phyloP scores from a whole-genome alignment of 306 rosid genomes.

The Hylodesmum podocarpum region DNA sequence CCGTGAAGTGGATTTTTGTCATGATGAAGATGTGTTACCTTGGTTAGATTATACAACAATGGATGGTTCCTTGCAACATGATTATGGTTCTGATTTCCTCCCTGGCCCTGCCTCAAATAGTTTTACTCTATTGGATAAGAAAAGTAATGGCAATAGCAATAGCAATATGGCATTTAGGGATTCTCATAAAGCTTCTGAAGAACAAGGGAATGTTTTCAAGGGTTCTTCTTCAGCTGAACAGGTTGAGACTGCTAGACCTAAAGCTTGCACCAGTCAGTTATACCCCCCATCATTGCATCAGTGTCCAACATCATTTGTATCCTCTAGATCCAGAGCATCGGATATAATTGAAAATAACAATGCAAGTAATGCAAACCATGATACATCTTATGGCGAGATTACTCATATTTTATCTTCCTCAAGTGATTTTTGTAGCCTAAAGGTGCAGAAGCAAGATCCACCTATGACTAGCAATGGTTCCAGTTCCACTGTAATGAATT shows the following conservation, averaged over 20 bases:
- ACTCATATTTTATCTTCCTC: slow-evolving; percentile 49
- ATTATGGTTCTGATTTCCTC: slow-evolving; percentile 62
- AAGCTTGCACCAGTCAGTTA: slow-evolving; percentile 41
- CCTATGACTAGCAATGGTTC: slow-evolving; percentile 45
- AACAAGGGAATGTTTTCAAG: slow-evolving; percentile 49
- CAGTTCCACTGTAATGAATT: slow-evolving; percentile 57
- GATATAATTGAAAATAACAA: slow-evolving; percentile 46
- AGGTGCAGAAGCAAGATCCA: slow-evolving; percentile 57
- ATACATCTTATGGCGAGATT: slow-evolving; percentile 38
- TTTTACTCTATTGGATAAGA: slow-evolving; percentile 49
- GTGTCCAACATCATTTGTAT: slow-evolving; percentile 52
- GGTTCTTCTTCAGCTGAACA: slow-evolving; percentile 52
- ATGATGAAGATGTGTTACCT: slow-evolving; percentile 71
- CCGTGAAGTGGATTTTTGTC: slow-evolving; percentile 56
- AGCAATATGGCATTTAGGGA: slow-evolving; percentile 52
- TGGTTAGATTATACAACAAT: slow-evolving; percentile 82
- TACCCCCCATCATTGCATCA: slow-evolving; percentile 52
- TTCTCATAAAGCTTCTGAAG: slow-evolving; percentile 45
- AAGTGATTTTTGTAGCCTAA: slow-evolving; percentile 47
- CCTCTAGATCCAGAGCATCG: slow-evolving; percentile 48
- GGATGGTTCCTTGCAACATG: slow-evolving; percentile 65
- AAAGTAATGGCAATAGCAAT: slow-evolving; percentile 44
- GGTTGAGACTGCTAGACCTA: slow-evolving; percentile 45
- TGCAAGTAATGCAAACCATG: slow-evolving; percentile 39
- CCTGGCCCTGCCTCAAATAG: slow-evolving; percentile 38